Base-by-base conservation (phyloP, 2,329 filamentous ascomycete genomes). In the Colletotrichum sp. region DNA sequence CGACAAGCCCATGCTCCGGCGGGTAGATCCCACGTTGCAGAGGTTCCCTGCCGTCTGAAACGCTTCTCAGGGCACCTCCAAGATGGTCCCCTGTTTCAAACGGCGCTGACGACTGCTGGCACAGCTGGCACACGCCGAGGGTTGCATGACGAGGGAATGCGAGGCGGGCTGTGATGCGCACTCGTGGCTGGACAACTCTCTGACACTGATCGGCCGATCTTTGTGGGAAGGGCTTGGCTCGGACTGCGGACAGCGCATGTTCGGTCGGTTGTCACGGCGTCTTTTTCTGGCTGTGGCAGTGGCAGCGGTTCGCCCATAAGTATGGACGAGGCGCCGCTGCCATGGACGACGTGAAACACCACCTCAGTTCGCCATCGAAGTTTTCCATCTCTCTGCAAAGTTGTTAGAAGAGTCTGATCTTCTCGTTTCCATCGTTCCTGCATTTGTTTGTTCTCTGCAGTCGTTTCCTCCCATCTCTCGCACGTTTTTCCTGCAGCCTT, bases 21-120 rank as follows among this genome's bases (percentile, higher is more conserved):
- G 64, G 26, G 63, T 64, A 64, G 34, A 30, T 61, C 43, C 74
- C 48, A 73, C 32, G 36, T 52, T 48, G 64, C 59, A 60, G 64
- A 60, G 32, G 48, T 48, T 52, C 32, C 64, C 48, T 76, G 64
- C 48, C 59, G 34, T 65, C 70, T 76, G 74, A 76, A 74, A 76
- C 70, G 71, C 65, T 68, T 52, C 55, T 52, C 61, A 52, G 71
- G 60, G 48, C 61, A 60, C 65, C 30, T 66, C 55, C 66, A 67
- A 75, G 36, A 75, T 75, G 52, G 26, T 75, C 66, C 72, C 72
- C 26, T 76, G 74, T 76, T 76, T 76, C 74, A 76, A 70, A 36
- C 71, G 32, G 13, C 18, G 60, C 59, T 43, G 66, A 74, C 65
- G 59, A 71, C 48, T 65, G 36, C 55, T 34, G 18, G 24, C 30